These are phyloP conservation scores for Gelatoporia subvermispora DNA, from an alignment of 768 basidiomycete species.

Conservation along the genomic window DNA sequence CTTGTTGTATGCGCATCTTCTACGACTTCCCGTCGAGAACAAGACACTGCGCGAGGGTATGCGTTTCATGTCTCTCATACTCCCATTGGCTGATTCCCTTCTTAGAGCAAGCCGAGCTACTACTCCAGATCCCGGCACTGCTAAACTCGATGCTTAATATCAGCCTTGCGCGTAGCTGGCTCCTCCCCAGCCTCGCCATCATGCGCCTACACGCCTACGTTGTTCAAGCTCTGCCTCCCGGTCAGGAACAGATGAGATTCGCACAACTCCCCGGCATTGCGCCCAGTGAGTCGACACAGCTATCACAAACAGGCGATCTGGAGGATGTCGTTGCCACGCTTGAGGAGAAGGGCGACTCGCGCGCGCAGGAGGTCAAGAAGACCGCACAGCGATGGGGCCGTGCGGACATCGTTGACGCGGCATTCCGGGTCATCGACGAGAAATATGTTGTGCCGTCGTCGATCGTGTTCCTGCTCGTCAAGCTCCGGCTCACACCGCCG, in stretches of 20 bases:
- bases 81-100: slow-evolving; percentile 1
- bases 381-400: slow-evolving; percentile 67
- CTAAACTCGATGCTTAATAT: slow-evolving; percentile 81
- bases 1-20: slow-evolving; percentile 80
- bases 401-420: slow-evolving; percentile 73
- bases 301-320: slow-evolving; percentile 33
- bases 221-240: slow-evolving; percentile 75
- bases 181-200: slow-evolving; percentile 67
- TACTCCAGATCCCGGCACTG: slow-evolving; percentile 68
- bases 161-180: slow-evolving; percentile 84
- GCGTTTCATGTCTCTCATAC: slow-evolving; percentile 19
- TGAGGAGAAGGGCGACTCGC: slow-evolving; percentile 46
- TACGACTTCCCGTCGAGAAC: slow-evolving; percentile 56
- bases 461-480: slow-evolving; percentile 82
- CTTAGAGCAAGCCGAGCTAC: slow-evolving; percentile 64
- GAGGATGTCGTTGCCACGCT: slow-evolving; percentile 43
- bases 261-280: slow-evolving; percentile 79
- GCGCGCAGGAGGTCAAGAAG: slow-evolving; percentile 52
- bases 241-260: slow-evolving; percentile 39
- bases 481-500: slow-evolving; percentile 69
- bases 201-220: slow-evolving; percentile 84
- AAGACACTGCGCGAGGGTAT: slow-evolving; percentile 58
- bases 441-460: slow-evolving; percentile 81
- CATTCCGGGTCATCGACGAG: slow-evolving; percentile 93
- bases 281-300: slow-evolving; percentile 39